Evolutionary conservation across 2,329 filamentous ascomycete species (phyloP).

Genomic region (Emergomyces africanus): DNA sequence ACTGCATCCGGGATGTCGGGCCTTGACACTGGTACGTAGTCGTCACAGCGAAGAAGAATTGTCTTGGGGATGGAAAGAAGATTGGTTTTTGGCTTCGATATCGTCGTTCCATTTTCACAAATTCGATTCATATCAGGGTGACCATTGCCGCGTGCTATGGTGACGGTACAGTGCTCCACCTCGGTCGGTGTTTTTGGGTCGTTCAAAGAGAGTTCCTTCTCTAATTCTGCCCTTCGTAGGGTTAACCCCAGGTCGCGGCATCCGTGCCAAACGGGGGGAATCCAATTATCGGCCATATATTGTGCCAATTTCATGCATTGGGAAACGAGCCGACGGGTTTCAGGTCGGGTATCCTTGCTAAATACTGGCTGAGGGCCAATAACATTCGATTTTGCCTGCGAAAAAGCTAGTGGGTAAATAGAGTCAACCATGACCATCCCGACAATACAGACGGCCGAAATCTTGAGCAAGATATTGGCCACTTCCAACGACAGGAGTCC

Average conservation of each 20-base stretch:
- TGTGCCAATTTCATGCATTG: constrained; percentile 8
- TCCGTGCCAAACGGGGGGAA: constrained; percentile 8
- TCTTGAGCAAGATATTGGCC: constrained; percentile 9
- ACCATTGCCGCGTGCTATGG: not conserved
- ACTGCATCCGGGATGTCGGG: constrained; percentile 4
- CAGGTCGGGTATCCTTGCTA: constrained; percentile 3
- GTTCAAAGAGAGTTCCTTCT: constrained; percentile 4
- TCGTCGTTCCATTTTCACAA: not conserved
- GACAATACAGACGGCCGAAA: constrained; percentile 6
- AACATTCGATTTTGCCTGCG: not conserved
- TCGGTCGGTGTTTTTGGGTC: not conserved
- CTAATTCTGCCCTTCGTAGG: constrained; percentile 3
- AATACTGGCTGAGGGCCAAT: constrained; percentile 7
- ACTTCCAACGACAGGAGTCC: constrained; percentile 13
- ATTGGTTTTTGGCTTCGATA: not conserved
- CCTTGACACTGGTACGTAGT: constrained; percentile 9
- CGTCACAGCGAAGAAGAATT: constrained; percentile 10
- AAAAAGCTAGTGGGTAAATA: constrained; percentile 6
- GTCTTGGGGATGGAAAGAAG: constrained; percentile 6
- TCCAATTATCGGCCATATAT: constrained; percentile 9
- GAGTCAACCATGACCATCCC: constrained; percentile 15
- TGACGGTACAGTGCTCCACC: not conserved
- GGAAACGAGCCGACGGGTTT: constrained; percentile 7
- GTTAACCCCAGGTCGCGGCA: constrained; percentile 4
- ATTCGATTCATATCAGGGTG: not conserved